Evolutionary conservation across 108 stramenopile species (phyloP).

Genomic region (Nitzschia putrida): DNA sequence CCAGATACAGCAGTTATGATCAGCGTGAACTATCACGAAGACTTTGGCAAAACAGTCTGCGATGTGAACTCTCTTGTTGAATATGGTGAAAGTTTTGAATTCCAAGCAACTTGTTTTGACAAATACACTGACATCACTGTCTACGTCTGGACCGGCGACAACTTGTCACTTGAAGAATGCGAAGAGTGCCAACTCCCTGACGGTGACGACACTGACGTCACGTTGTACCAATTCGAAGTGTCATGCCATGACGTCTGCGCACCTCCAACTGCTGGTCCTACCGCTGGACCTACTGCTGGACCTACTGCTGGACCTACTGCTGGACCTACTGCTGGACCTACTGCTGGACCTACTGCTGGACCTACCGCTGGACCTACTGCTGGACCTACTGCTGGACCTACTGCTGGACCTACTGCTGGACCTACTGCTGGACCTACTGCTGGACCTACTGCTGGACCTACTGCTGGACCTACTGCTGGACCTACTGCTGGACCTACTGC

Average conservation of each 20-base stretch:
- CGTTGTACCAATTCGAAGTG: conserved; percentile 29
- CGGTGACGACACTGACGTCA: conserved; percentile 14
- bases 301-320: too few species aligned
- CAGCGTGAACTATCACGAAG: conserved; percentile 17
- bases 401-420: too few species aligned
- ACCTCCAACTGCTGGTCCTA: too few species aligned
- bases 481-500: too few species aligned
- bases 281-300: too few species aligned
- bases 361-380: too few species aligned
- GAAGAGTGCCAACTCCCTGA: conserved; percentile 23
- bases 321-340: too few species aligned
- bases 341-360: too few species aligned
- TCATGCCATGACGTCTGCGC: neutral
- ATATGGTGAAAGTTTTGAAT: conserved; percentile 10
- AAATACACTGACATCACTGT: conserved; percentile 27
- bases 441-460: too few species aligned
- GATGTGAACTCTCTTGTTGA: conserved; percentile 3
- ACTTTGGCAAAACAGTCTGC: conserved; percentile 4
- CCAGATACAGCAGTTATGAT: conserved; percentile 2
- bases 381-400: too few species aligned
- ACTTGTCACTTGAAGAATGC: conserved; percentile 28
- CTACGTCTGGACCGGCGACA: conserved; percentile 18
- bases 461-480: too few species aligned
- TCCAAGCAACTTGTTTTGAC: conserved; percentile 23
- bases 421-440: too few species aligned